Evolutionary conservation across 192 early-diverging fungal genomes (phyloP), one percentile per base, ranked within the genome.

Genomic region (Obelidium mucronatum): DNA sequence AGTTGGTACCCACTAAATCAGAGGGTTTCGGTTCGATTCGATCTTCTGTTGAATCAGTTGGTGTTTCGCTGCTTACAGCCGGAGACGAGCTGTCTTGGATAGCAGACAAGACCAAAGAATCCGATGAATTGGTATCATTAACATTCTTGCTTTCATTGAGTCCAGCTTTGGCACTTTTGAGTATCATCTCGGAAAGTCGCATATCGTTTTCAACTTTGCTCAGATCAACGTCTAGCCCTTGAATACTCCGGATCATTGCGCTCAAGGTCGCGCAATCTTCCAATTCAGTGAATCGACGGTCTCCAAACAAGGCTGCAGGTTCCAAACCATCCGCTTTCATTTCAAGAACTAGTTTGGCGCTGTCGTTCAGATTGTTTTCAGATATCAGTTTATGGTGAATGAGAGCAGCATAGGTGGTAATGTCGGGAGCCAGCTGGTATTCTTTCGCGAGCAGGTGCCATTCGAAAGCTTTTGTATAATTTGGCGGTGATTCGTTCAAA

Each of bases 321-420:
- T 61, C 17, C 37, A 69, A 42, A 42, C 69, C 67, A 56, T 54
- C 33, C 2, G 26, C 15, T 31, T 74, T 22, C 39, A 81, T 81
- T 39, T 88, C 89, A 79, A 73, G 83, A 48, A 95, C 77, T 75
- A 93, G 89, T 28, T 88, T 89, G 63, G 88, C 85, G 4, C 69
- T 60, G 3, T 24, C 15, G 56, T 68, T 39, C 6, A 66, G 11
- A 13, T 67, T 1, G 6, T 79, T 80, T 42, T 82, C 85, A 85
- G 75, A 26, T 11, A 72, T 84, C 51, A 95, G 80, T 76, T 87
- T 91, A 24, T 92, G 90, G 67, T 89, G 86, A 44, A 94, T 88
- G 52, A 95, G 77, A 31, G 94, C 89, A 30, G 92, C 93, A 87
- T 91, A 96, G 36, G 93, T 95, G 60, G 86, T 82, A 2, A 81